These are phyloP conservation scores for Ceratobasidium theobromae DNA, from an alignment of 1,284 basidiomycete species.

Conservation along the genomic window DNA sequence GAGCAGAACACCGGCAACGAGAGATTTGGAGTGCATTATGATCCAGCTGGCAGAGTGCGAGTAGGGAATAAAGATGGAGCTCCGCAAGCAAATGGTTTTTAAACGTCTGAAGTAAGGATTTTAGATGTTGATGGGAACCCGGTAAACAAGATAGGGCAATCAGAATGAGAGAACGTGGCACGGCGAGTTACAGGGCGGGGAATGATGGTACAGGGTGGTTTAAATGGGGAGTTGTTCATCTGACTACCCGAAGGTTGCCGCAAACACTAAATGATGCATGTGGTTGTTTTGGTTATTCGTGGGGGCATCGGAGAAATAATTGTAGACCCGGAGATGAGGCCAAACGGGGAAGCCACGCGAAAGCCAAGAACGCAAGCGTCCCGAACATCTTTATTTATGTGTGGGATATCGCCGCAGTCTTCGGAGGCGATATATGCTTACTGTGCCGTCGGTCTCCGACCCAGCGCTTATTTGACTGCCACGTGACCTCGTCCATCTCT, in stretches of 20 bases:
- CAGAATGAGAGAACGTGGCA: too few species aligned
- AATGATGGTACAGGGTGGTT: too few species aligned
- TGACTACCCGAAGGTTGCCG: conserved; percentile 8
- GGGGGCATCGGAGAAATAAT: not conserved
- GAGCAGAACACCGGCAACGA: conserved; percentile 1
- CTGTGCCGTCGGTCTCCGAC: too few species aligned
- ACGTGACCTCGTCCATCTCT: too few species aligned
- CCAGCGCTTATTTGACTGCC: too few species aligned
- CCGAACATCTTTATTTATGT: too few species aligned
- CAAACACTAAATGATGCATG: not conserved
- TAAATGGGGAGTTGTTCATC: not conserved
- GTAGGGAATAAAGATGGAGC: not conserved
- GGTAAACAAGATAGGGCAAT: not conserved
- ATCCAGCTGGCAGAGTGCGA: not conserved
- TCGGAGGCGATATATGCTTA: too few species aligned
- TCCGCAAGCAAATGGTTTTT: not conserved
- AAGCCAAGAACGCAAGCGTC: too few species aligned
- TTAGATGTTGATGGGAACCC: too few species aligned
- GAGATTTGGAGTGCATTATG: not conserved
- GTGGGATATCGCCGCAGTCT: too few species aligned
- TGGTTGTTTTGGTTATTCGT: not conserved
- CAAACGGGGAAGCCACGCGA: not conserved
- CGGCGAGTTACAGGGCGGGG: not conserved
- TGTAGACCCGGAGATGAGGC: not conserved
- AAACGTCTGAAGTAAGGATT: not conserved